phyloP scores from a whole-genome alignment of 2,329 filamentous ascomycete genomes.

The Trichophyton equinum region DNA sequence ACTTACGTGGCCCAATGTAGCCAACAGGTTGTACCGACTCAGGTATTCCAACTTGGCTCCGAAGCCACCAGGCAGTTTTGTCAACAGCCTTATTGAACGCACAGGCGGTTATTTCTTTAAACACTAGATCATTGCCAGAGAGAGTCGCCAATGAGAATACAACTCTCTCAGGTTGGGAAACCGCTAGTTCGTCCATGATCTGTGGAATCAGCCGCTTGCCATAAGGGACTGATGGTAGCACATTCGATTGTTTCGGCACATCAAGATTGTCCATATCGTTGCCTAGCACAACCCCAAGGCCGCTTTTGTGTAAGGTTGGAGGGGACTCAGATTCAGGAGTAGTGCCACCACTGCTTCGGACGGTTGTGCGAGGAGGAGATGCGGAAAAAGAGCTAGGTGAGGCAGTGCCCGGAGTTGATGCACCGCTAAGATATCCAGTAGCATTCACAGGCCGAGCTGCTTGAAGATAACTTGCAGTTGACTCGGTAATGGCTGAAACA shows the following conservation, averaged over 20 bases:
- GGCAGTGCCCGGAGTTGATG: background rate
- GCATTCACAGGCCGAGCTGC: background rate
- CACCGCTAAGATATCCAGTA: background rate
- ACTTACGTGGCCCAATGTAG: slow-evolving; percentile 6
- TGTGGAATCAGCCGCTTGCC: slow-evolving; percentile 3
- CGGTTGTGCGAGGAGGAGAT: background rate
- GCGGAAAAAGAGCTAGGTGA: background rate
- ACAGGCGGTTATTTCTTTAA: background rate
- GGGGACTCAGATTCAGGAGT: background rate
- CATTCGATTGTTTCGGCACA: background rate
- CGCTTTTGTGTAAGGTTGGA: background rate
- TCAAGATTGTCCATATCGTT: too few relatives aligned
- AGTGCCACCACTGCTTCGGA: background rate
- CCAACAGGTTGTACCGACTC: background rate
- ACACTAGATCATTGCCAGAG: background rate
- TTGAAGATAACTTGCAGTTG: background rate
- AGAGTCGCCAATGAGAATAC: background rate
- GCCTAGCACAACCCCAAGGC: background rate
- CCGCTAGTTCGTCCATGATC: slow-evolving; percentile 2
- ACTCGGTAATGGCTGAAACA: background rate
- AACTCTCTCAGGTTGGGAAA: background rate
- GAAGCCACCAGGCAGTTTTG: slow-evolving; percentile 4
- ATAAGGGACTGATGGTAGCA: background rate
- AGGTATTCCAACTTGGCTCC: background rate
- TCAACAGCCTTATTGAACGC: slow-evolving; percentile 1